Base-by-base conservation (phyloP, 768 basidiomycete genomes). In the Lepiota venenata region DNA sequence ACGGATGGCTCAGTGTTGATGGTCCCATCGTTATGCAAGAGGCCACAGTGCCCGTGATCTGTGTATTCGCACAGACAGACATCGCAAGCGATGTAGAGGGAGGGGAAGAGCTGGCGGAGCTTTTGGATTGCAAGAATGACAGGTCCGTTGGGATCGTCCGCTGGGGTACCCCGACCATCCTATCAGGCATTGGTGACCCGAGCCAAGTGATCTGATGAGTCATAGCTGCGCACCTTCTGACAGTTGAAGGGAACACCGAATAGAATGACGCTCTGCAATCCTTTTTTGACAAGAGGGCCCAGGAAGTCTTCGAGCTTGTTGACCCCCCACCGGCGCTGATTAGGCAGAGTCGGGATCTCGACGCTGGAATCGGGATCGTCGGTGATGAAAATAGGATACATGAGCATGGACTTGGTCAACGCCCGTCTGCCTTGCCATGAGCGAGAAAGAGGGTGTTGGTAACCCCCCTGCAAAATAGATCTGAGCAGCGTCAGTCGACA, bases 51-150 rank as follows among this genome's bases (percentile, higher is more conserved):
- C 0, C 97, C 97, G 61, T 98, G 96, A 46, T 92, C 91, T 8
- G 97, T 98, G 77, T 99, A 98, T 73, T 98, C 96, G 77, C 97
- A 99, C n/a, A 99, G 84, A 67, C 97, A 99, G 16, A 98, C 97
- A 63, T 99, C 97, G 64, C 84, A 84, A 0, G 94, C 91, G 64
- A 99, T 87, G 73, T 94, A 93, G 20, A 99, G 74, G 5, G 77
- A 66, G 0, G 97, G 96, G 74, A 86, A 99, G 57, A 91, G 79
- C 1, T 71, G 52, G 4, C 87, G 83, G 35, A 99, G 78, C 55
- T 82, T 85, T 63, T 80, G 80, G 61, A 98, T 88, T n/a, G 92
- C 94, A 45, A 83, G 85, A 60, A 99, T 97, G 63, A 98, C 97
- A 35, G 97, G 97, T 0, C 96, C 95, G 0, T 80, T 61, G 6